Evolutionary conservation across 257 asterid species (phyloP).

Genomic region (Mitragyna speciosa): DNA sequence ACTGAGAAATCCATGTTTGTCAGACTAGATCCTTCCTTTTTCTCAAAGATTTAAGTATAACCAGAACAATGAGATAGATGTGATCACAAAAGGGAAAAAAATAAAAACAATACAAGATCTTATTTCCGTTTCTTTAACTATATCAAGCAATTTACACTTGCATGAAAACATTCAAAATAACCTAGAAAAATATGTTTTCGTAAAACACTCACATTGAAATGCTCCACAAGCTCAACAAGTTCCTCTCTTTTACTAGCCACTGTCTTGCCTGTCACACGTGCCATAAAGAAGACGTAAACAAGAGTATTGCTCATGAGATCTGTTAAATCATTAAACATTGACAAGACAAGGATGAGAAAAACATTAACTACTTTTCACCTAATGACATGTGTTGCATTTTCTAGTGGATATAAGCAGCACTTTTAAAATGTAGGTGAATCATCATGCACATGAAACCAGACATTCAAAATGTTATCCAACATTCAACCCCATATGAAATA

Average conservation of each 20-base stretch:
- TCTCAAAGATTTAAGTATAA: not conserved
- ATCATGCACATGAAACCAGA: not conserved
- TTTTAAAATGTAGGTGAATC: not conserved
- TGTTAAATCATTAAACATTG: not conserved
- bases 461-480: not conserved
- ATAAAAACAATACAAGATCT: not conserved
- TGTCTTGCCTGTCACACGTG: constrained; percentile 54
- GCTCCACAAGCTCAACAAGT: constrained; percentile 76
- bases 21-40: not conserved
- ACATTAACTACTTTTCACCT: not conserved
- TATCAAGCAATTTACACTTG: not conserved
- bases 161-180: not conserved
- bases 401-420: too few relatives aligned
- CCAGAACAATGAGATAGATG: not conserved
- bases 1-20: not conserved
- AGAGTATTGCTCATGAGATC: constrained; percentile 6
- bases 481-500: not conserved
- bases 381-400: not conserved
- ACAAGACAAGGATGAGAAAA: not conserved
- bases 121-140: not conserved
- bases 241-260: constrained; percentile 73
- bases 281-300: constrained; percentile 10
- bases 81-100: not conserved
- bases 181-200: not conserved
- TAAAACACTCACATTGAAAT: constrained; percentile 77